These are phyloP conservation scores for Pistacia integerrima DNA, from an alignment of 345 rosid species.

Conservation along the genomic window DNA sequence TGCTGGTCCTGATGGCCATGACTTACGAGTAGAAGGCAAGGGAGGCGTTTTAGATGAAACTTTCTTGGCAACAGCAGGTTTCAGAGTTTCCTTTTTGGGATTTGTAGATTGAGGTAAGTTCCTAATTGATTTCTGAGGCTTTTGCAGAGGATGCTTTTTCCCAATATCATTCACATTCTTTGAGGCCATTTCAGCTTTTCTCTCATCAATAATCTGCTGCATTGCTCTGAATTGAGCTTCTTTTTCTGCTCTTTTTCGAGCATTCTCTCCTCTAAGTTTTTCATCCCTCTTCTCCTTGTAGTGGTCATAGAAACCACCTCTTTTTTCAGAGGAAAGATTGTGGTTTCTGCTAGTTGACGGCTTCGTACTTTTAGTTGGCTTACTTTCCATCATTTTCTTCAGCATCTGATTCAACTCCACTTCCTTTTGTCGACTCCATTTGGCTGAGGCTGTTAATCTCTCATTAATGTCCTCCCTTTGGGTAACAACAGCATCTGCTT, in stretches of 20 bases:
- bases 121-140: slow-evolving; percentile 34
- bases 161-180: slow-evolving; percentile 33
- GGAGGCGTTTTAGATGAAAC: slow-evolving; percentile 42
- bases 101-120: slow-evolving; percentile 39
- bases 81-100: slow-evolving; percentile 40
- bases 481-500: slow-evolving; percentile 23
- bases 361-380: slow-evolving; percentile 24
- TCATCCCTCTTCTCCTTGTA: slow-evolving; percentile 63
- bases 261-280: slow-evolving; percentile 60
- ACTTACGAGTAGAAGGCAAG: slow-evolving; percentile 50
- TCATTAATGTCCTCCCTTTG: slow-evolving; percentile 35
- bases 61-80: slow-evolving; percentile 39
- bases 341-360: slow-evolving; percentile 28
- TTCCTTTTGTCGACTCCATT: slow-evolving; percentile 60
- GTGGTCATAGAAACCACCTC: slow-evolving; percentile 58
- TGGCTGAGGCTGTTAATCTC: slow-evolving; percentile 37
- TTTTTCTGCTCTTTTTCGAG: slow-evolving; percentile 49
- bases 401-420: slow-evolving; percentile 56
- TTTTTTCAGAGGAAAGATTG: slow-evolving; percentile 39
- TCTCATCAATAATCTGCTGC: slow-evolving; percentile 47
- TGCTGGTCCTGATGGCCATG: slow-evolving; percentile 60
- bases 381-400: slow-evolving; percentile 47
- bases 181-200: slow-evolving; percentile 54
- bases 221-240: slow-evolving; percentile 52
- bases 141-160: slow-evolving; percentile 36